A percentile compares a stretch with the other conserved stretches of the same genome.
Conservation (phyloP, 768 basidiomycete species). For the Leccinum incarnatum region DNA sequence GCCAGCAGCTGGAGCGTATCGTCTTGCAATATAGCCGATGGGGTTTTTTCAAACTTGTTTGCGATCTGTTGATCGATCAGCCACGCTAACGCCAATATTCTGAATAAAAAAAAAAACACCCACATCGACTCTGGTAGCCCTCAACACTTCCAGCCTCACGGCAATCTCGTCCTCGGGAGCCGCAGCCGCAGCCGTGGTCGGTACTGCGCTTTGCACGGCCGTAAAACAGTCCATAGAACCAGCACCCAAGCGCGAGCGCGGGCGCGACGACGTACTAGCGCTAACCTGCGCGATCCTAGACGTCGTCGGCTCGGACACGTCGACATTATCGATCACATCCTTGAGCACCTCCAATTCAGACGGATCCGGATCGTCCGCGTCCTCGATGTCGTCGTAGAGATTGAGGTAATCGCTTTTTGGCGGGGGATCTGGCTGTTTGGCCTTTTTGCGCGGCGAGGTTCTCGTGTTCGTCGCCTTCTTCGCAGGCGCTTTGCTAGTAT, state of each 20-base stretch:
- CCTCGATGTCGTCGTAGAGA: constrained; percentile 32
- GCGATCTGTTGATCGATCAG: constrained; percentile 14
- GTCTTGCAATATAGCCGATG: constrained; percentile 20
- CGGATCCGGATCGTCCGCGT: constrained; percentile 19
- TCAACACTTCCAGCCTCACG: constrained; percentile 15
- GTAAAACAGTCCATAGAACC: not conserved
- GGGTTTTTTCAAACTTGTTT: not conserved
- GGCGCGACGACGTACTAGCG: constrained; percentile 6
- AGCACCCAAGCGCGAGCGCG: not conserved
- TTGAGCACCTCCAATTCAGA: constrained; percentile 17
- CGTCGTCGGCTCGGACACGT: constrained; percentile 2
- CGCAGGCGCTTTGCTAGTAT: not conserved
- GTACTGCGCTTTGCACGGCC: not conserved
- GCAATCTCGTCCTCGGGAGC: constrained; percentile 12
- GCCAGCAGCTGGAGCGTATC: constrained; percentile 27
- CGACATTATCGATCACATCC: constrained; percentile 7
- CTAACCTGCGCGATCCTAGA: constrained; percentile 6
- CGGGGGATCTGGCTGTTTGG: constrained; percentile 15
- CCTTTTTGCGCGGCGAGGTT: constrained; percentile 16
- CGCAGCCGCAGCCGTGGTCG: not conserved
- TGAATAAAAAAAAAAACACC: not conserved
- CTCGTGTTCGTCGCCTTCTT: constrained; percentile 12
- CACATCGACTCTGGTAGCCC: constrained; percentile 20
- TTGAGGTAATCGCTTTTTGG: not conserved
- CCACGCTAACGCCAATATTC: not conserved